Base-by-base conservation (phyloP, 2,329 filamentous ascomycete species). In the Paecilomyces sp. region DNA sequence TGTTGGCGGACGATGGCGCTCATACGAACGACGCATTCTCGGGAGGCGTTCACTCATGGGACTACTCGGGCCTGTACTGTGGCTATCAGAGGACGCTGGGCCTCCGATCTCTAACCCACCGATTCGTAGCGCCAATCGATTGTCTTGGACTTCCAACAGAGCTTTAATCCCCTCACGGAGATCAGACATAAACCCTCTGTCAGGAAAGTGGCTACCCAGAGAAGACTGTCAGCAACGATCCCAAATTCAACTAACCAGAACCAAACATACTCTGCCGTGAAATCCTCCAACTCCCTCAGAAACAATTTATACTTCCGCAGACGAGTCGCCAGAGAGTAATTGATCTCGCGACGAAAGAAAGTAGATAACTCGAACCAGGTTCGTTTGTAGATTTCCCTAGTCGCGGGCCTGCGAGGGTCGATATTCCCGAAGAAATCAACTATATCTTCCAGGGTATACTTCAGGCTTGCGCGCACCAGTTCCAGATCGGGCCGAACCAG, bases 261-360 rank as follows among this genome's bases (percentile, higher is more conserved):
- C 41, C 24, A 36, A 50, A 63, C 76, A 67, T 74, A 83, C 82
- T 76, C 77, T 70, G 74, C 77, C 60, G 82, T 64, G 56, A 76
- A 68, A 62, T 77, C 74, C 69, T 71, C 62, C 64, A 82, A 65
- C 57, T 76, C 76, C 55, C 78, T 71, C 50, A 85, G 66, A 65
- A 83, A 83, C 7, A 73, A 70, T 57, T 78, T 76, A 67, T 83
- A 85, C 61, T 77, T 75, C 33, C 79, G 75, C 33, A 86, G 68
- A 25, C 83, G 77, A 36, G 75, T 72, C 11, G 73, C 69, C 34
- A 86, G 68, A 8, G 76, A 70, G 55, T 78, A 77, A 3, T 79
- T 74, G 36, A 77, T 76, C 65, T 84, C 77, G 12, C 71, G 66
- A 61, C 74, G 76, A 63, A 84, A 79, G 56, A 77, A 76, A 12